These are phyloP conservation scores for Ulmus americana DNA, from an alignment of 331 rosid genomes.

Conservation along the genomic window DNA sequence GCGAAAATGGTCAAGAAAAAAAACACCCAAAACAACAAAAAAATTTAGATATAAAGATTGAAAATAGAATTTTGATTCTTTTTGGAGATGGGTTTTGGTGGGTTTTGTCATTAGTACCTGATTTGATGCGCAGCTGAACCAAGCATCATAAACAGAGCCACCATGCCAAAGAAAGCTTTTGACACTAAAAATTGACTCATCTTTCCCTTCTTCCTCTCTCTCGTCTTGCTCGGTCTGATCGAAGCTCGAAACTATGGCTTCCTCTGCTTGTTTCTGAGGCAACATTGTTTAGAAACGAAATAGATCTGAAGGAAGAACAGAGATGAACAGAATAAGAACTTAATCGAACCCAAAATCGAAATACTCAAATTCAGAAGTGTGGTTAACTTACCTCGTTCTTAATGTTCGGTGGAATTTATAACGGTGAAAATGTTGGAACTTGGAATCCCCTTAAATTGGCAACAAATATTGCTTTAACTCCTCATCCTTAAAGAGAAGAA, in stretches of 20 bases:
- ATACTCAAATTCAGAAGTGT: conserved; percentile 21
- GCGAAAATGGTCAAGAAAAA: neutral
- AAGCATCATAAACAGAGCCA: conserved; percentile 86
- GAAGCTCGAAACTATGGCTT: conserved; percentile 49
- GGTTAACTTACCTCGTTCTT: conserved; percentile 19
- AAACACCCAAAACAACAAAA: no score
- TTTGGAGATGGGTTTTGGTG: conserved; percentile 3
- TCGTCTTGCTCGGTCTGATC: conserved; percentile 41
- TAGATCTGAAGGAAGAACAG: conserved; percentile 30
- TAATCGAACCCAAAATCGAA: neutral
- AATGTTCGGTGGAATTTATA: conserved; percentile 18
- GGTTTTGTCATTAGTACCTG: conserved; percentile 40
- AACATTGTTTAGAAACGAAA: conserved; percentile 35
- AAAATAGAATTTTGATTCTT: neutral
- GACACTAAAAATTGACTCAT: conserved; percentile 30
- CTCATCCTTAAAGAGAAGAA: conserved; percentile 16
- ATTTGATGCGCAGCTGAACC: conserved; percentile 94
- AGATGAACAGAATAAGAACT: conserved; percentile 11
- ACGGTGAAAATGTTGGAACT: conserved; percentile 19
- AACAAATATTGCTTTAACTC: conserved; percentile 16
- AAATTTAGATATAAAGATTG: no score
- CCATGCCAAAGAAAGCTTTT: conserved; percentile 77
- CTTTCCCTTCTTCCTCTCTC: conserved; percentile 40
- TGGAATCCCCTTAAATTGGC: conserved; percentile 2
- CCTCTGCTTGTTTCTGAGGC: conserved; percentile 65